Conservation (phyloP, 441 rosid species). For the Melastoma candidum region DNA sequence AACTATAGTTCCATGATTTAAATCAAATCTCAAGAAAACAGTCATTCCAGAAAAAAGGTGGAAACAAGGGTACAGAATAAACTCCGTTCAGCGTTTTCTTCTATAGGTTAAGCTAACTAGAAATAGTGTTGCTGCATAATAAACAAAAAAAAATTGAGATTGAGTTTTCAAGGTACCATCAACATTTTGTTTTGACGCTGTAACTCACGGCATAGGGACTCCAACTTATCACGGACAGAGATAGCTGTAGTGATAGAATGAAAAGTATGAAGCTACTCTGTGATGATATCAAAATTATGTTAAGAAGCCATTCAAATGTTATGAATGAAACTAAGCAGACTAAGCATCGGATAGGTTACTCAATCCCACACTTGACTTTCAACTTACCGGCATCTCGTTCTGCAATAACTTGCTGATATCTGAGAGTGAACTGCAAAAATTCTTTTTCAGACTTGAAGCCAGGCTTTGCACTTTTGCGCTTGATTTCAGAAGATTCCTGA, state of each 20-base stretch:
- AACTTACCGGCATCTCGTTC: slow-evolving; percentile 76
- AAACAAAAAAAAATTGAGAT: neutral
- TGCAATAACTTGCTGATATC: slow-evolving; percentile 77
- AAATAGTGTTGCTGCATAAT: too few relatives aligned
- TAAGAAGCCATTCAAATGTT: too few relatives aligned
- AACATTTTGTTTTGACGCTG: slow-evolving; percentile 89
- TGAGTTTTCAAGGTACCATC: slow-evolving; percentile 41
- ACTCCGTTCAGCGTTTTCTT: too few relatives aligned
- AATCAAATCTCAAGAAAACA: too few relatives aligned
- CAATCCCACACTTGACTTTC: neutral
- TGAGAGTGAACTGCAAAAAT: slow-evolving; percentile 67
- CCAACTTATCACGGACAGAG: slow-evolving; percentile 79
- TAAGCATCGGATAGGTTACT: neutral
- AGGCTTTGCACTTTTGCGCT: slow-evolving; percentile 55
- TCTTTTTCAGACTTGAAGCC: slow-evolving; percentile 67
- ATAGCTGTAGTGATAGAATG: slow-evolving; percentile 35
- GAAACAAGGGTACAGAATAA: too few relatives aligned
- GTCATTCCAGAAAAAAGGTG: too few relatives aligned
- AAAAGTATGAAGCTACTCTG: neutral
- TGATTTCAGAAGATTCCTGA: slow-evolving; percentile 56
- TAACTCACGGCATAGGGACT: slow-evolving; percentile 81
- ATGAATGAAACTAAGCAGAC: too few relatives aligned
- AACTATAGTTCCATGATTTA: too few relatives aligned
- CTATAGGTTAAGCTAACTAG: too few relatives aligned
- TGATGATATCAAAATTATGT: neutral